Conservation (phyloP, 2,329 filamentous ascomycete species). For the Hypomyces perniciosus region DNA sequence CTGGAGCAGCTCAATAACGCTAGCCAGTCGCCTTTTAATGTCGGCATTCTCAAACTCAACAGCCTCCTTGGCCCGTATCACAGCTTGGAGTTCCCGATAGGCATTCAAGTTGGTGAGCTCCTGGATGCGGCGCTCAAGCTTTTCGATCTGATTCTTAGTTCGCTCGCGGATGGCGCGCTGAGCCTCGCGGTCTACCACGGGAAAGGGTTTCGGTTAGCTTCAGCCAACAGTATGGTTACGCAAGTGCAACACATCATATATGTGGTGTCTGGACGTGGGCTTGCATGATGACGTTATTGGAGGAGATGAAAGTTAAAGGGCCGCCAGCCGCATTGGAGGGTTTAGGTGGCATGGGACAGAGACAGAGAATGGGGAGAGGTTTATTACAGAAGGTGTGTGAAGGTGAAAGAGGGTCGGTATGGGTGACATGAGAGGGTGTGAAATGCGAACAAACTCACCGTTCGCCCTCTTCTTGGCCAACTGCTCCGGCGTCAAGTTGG, state of each 20-base stretch:
- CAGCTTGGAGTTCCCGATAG: slow-evolving; percentile 75
- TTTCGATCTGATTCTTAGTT: slow-evolving; percentile 73
- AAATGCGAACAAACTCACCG: slow-evolving; percentile 33
- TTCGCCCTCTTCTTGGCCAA: slow-evolving; percentile 61
- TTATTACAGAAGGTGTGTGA: neutral
- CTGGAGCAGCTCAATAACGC: slow-evolving; percentile 59
- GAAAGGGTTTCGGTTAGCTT: slow-evolving; percentile 1
- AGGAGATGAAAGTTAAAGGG: neutral
- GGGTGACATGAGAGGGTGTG: neutral
- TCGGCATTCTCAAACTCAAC: slow-evolving; percentile 76
- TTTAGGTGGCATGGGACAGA: too few species aligned
- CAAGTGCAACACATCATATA: neutral
- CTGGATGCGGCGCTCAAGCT: slow-evolving; percentile 63
- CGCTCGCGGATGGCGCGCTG: slow-evolving; percentile 79
- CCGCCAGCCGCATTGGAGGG: neutral
- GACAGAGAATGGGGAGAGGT: too few species aligned
- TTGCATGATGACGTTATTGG: neutral
- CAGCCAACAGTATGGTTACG: neutral
- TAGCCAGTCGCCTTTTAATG: slow-evolving; percentile 62
- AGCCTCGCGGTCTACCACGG: slow-evolving; percentile 65
- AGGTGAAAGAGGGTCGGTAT: neutral
- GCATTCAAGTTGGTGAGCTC: slow-evolving; percentile 76
- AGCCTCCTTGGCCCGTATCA: slow-evolving; percentile 67
- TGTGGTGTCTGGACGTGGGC: neutral
- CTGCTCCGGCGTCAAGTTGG: slow-evolving; percentile 67